A percentile compares a stretch with the other conserved stretches of the same genome.
These are phyloP conservation scores for Chytriomyces sp. DNA, from an alignment of 192 early-diverging fungal species.

Conservation along the genomic window DNA sequence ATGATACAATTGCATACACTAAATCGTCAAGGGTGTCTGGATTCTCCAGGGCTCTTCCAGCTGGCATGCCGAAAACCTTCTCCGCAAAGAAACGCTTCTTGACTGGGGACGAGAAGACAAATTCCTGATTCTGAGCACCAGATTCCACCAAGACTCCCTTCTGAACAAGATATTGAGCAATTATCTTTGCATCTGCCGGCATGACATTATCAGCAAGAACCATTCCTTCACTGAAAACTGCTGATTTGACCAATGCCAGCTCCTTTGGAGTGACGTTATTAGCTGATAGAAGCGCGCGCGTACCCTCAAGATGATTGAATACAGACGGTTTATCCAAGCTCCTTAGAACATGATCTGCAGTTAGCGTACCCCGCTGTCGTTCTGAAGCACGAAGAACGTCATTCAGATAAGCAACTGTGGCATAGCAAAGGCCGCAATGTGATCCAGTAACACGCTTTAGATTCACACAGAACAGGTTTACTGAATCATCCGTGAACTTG, in stretches of 20 bases:
- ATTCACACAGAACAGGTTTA: neutral
- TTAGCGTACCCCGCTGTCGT: neutral
- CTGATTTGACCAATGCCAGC: neutral
- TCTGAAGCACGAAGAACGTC: slow-evolving; percentile 8
- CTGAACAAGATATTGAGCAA: neutral
- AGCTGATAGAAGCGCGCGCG: slow-evolving; percentile 4
- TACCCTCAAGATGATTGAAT: slow-evolving; percentile 3
- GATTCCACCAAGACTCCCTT: slow-evolving; percentile 14
- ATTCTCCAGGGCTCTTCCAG: neutral
- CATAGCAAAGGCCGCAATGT: slow-evolving; percentile 7
- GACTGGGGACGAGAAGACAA: neutral
- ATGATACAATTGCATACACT: neutral
- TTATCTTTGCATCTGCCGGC: neutral
- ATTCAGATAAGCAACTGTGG: slow-evolving; percentile 12
- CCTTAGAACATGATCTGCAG: slow-evolving; percentile 3
- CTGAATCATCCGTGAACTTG: slow-evolving; percentile 1
- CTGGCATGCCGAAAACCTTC: neutral
- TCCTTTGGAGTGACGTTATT: neutral
- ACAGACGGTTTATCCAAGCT: slow-evolving; percentile 8
- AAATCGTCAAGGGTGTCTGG: neutral
- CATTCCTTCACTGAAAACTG: slow-evolving; percentile 5
- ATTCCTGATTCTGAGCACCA: neutral
- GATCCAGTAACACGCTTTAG: slow-evolving; percentile 4
- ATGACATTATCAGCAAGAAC: neutral
- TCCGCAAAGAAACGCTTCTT: neutral